Conservation (phyloP, 2,329 filamentous ascomycete species). For the Aspergillus sp. region DNA sequence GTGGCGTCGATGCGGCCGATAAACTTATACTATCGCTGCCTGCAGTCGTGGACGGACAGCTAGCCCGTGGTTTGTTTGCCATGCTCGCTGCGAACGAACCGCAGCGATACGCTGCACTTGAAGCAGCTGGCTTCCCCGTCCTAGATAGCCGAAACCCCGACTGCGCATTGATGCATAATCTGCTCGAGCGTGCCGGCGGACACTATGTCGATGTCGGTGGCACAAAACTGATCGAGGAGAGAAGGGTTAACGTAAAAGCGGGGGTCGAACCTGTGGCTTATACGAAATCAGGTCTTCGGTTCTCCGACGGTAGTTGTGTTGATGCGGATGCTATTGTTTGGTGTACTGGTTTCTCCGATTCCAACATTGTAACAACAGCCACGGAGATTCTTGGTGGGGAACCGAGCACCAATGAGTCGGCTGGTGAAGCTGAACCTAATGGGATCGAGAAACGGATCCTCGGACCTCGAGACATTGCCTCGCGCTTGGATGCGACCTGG, state of each 20-base stretch:
- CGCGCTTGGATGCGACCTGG: conserved; percentile 45
- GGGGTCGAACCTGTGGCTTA: conserved; percentile 35
- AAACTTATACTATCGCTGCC: conserved; percentile 2
- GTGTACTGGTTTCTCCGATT: conserved; percentile 46
- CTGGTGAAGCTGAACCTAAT: neutral
- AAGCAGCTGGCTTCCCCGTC: conserved; percentile 41
- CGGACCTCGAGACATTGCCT: conserved; percentile 40
- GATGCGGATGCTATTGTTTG: conserved; percentile 45
- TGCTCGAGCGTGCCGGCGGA: conserved; percentile 43
- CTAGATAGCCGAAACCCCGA: conserved; percentile 31
- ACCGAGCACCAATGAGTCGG: neutral
- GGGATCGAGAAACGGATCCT: neutral
- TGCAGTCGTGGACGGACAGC: conserved; percentile 14
- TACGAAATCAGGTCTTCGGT: conserved; percentile 33
- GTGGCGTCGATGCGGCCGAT: conserved; percentile 18
- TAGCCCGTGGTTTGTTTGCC: conserved; percentile 22
- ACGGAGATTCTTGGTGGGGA: conserved; percentile 32
- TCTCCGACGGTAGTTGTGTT: conserved; percentile 38
- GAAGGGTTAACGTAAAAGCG: conserved; percentile 34
- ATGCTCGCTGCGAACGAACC: conserved; percentile 33
- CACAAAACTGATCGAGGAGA: conserved; percentile 35
- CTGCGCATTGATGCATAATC: conserved; percentile 31
- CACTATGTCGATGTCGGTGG: conserved; percentile 47
- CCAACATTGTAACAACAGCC: conserved; percentile 30
- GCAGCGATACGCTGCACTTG: conserved; percentile 37